Evolutionary conservation across 2,329 filamentous ascomycete genomes (phyloP), one percentile per base, ranked within the genome.

Genomic region (Xylariaceae sp.): DNA sequence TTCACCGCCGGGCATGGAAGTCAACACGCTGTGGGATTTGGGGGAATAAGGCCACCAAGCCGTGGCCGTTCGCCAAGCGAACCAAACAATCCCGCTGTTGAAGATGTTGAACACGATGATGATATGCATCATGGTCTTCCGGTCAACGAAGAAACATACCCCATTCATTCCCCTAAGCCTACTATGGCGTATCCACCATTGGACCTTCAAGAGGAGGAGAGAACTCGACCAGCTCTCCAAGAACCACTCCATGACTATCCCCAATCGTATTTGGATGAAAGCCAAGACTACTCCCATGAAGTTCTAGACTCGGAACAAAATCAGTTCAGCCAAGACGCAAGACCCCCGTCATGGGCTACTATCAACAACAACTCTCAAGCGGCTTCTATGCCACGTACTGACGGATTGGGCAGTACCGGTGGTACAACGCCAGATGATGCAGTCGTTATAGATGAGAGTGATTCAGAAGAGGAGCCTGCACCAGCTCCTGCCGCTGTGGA

Each of bases 401-500:
- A 59, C 44, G 63, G 60, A 37, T 43, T 62, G n/a, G 56, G 54
- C 19, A 65, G 65, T 54, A 20, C 44, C 9, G 57, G 67, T 54
- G 66, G 65, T 19, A 37, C 54, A 20, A 65, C 67, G 26, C 56
- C 67, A 16, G 64, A 70, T 37, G 63, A 63, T 41, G 63, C 68
- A 19, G 48, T 72, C 18, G 63, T 71, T 40, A 68, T 71, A 48
- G 65, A 70, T 18, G 67, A 71, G 20, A 58, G 65, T 50, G 68
- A 69, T 20, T 66, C 65, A 1, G 68, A 69, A 6, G 64, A 58
- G 16, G 68, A 63, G 43, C 45, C 57, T 20, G 32, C 29, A 7
- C 57, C 62, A 18, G 57, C 60, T 4, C 59, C 56, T 12, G 57
- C 57, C 20, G 60, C 59, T 16, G 52, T 51, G 20, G 60, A 60